Evolutionary conservation across 768 basidiomycete genomes (phyloP), one percentile per base, ranked within the genome.

Genomic region (Candolleomyces efflorescens): DNA sequence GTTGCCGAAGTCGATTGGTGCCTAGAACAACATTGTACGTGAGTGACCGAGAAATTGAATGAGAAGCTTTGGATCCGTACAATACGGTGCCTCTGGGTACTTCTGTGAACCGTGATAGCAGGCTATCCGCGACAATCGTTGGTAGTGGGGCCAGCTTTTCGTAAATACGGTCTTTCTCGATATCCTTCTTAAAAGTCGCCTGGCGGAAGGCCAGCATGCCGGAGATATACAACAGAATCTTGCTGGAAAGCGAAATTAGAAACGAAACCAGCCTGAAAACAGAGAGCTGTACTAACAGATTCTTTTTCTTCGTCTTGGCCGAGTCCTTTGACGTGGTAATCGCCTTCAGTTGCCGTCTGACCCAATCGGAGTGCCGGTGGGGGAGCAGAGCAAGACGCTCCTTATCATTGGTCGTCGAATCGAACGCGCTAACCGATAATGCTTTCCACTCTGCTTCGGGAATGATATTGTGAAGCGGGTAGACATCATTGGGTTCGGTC

Each of bases 101-200:
- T 71, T 97, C 93, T 0, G 94, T 86, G 72, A 96, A 98, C 54
- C 91, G 78, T 3, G 85, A 77, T 23, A 94, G 64, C 20, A 97
- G 75, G 5, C 87, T 83, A 52, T 95, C 91, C 20, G 92, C 64
- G 10, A 96, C 75, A 47, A 84, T 73, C 13, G 73, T 73, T 2
- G 92, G 88, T 1, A 91, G 77, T 3, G 72, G 70, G 0, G 77
- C 64, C 56, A 96, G 73, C 57, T 80, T 80, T 47, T 87, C 82
- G 41, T 79, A 73, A 7, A 90, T 56, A 13, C 75, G 73, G 11
- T 81, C 77, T 63, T 84, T 82, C 45, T 82, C 68, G 65, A 82
- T 61, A 32, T 69, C 61, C 70, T 72, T 72, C 55, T 62, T 62
- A 26, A 67, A 63, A 6, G 78, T 71, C 0, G 78, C 66, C 61